Evolutionary conservation across 2,329 filamentous ascomycete species (phyloP), one percentile per base, ranked within the genome.

Genomic region (Xylaria sp.): DNA sequence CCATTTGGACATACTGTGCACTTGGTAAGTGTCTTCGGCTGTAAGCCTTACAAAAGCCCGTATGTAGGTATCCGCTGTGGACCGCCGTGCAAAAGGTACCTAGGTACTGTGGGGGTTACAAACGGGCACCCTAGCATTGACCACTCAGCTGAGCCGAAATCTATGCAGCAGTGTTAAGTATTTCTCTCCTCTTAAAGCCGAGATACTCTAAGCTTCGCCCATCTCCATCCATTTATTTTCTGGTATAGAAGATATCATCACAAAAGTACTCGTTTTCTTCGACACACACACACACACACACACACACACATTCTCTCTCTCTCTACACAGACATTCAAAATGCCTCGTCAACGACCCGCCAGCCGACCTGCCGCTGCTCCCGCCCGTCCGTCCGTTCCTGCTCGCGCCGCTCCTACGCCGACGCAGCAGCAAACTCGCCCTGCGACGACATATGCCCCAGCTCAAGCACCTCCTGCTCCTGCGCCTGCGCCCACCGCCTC

Each of bases 341-440:
- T 95, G 92, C 82, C 92, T 90, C 92, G 92, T 82, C 89, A 92
- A 86, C 87, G 90, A 79, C 88, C 91, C 81, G 84, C 86, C 81
- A 87, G 83, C 77, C 85, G 80, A 80, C 81, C 79, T 27, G 44
- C 67, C 27, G 53, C 65, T 11, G 67, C 67, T 78, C 81, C 75
- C 79, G 80, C 76, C 85, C 90, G 92, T 76, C 92, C 92, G 74
- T 87, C 87, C 75, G 86, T 88, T 70, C 83, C 90, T 67, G 80
- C 87, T 66, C 81, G 86, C 74, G 82, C 86, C 67, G 79, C 75
- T 69, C 81, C 77, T 55, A 73, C 77, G 61, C 81, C 77, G 29
- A 72, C 77, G 66, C 83, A 85, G 76, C 88, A 91, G 81, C 90
- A 91, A 79, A 84, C 83, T 76, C 87, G 92, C 73, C 88, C 91